Evolutionary conservation across 2,329 filamentous ascomycete genomes (phyloP).

Genomic region (Sporothrix dimorphospora): DNA sequence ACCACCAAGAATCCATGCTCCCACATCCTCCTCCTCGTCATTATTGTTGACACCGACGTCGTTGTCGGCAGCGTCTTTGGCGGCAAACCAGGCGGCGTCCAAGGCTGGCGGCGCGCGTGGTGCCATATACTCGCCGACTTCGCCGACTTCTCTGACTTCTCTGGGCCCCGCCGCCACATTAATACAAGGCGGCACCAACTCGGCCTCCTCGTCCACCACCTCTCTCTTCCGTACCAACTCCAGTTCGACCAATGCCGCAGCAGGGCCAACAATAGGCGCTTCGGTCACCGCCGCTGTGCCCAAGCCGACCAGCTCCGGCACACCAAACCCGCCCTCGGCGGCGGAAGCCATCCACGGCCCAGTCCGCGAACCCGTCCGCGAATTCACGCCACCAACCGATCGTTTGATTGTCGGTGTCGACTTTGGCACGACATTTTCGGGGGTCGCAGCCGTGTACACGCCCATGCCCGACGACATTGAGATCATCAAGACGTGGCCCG

Average conservation of each 20-base stretch:
- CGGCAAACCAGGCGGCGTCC: slow-evolving; percentile 17
- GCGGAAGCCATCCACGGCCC: slow-evolving; percentile 67
- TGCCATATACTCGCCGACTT: background rate
- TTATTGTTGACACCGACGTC: slow-evolving; percentile 29
- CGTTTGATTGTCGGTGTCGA: slow-evolving; percentile 77
- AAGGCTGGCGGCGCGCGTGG: background rate
- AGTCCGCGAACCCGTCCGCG: slow-evolving; percentile 58
- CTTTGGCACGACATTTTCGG: slow-evolving; percentile 83
- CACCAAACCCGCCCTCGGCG: slow-evolving; percentile 47
- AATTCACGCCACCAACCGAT: slow-evolving; percentile 58
- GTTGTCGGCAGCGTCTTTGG: slow-evolving; percentile 24
- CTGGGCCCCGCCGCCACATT: background rate
- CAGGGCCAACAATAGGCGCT: background rate
- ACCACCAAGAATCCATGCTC: slow-evolving; percentile 28
- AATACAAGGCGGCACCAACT: slow-evolving; percentile 6
- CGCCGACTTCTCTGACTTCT: background rate
- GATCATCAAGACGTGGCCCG: slow-evolving; percentile 84
- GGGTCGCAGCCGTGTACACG: slow-evolving; percentile 74
- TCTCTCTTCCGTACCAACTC: slow-evolving; percentile 18
- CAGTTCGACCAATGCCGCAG: background rate
- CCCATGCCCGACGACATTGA: slow-evolving; percentile 78
- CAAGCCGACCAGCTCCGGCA: background rate
- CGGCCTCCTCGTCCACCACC: slow-evolving; percentile 9
- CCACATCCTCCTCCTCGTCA: slow-evolving; percentile 26
- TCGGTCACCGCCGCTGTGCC: slow-evolving; percentile 35